Conservation (phyloP, 78 protist species). For the Dictyostelium firmibasis region DNA sequence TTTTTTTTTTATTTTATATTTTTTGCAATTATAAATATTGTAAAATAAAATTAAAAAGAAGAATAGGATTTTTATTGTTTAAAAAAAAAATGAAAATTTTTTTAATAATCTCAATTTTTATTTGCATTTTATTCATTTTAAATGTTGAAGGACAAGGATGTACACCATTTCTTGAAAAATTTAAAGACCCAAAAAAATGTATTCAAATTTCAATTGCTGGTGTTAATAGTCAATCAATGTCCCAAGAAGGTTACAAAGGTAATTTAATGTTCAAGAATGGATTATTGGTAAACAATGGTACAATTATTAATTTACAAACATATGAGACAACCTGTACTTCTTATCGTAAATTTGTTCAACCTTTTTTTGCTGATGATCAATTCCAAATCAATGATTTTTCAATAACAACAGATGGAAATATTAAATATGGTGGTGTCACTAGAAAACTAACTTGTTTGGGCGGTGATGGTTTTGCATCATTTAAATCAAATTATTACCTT, state of each 20-base stretch:
- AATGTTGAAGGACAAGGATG: not conserved
- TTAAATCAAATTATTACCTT: not conserved
- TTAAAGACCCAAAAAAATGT: not conserved
- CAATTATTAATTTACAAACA: not conserved
- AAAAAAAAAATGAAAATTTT: not conserved
- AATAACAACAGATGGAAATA: not conserved
- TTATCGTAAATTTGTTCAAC: not conserved
- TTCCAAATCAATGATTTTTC: not conserved
- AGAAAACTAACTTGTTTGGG: not conserved
- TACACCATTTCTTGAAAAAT: not conserved
- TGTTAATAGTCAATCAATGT: not conserved
- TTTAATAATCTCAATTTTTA: not conserved
- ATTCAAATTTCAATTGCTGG: not conserved
- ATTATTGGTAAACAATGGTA: not conserved
- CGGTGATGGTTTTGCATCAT: not conserved
- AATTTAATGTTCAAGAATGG: not conserved
- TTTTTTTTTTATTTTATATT: not conserved
- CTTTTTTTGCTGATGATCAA: constrained; percentile 3
- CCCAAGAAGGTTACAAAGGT: constrained; percentile 13
- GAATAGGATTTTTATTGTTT: no score
- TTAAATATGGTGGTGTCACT: not conserved
- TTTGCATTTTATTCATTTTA: not conserved
- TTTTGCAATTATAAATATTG: not conserved
- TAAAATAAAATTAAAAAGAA: not conserved
- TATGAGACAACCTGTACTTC: constrained; percentile 4